These are phyloP conservation scores for Tricholoma bakamatsutake DNA, from an alignment of 768 basidiomycete species.

Conservation along the genomic window DNA sequence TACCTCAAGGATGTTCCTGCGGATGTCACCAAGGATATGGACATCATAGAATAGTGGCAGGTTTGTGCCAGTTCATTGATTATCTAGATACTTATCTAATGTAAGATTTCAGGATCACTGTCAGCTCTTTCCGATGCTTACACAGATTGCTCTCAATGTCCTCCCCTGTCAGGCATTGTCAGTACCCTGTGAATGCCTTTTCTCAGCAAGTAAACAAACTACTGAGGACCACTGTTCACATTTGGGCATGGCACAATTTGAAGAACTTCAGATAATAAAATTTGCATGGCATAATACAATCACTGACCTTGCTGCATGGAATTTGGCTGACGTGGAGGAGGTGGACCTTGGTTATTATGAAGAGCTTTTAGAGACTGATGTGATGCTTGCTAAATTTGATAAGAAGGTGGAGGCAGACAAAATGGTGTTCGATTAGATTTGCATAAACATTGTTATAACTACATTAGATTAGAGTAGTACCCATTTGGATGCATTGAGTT, in stretches of 20 bases:
- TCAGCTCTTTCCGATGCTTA: neutral
- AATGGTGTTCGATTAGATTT: neutral
- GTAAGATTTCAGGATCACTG: neutral
- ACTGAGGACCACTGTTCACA: neutral
- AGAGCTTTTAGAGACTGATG: neutral
- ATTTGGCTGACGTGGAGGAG: slow-evolving; percentile 1
- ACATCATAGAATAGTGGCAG: slow-evolving; percentile 1
- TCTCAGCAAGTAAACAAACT: slow-evolving; percentile 3
- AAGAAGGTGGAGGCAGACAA: neutral
- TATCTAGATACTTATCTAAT: neutral
- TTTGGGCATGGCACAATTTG: neutral
- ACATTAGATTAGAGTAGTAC: neutral
- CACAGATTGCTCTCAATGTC: neutral
- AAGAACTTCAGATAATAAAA: neutral
- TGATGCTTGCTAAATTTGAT: neutral
- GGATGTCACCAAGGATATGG: neutral
- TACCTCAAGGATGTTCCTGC: neutral
- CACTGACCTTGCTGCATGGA: slow-evolving; percentile 44
- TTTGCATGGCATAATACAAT: neutral
- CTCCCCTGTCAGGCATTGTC: neutral
- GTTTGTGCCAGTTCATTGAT: neutral
- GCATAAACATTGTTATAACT: neutral
- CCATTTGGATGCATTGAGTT: neutral
- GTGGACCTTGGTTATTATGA: slow-evolving; percentile 5
- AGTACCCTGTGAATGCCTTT: slow-evolving; percentile 13